Evolutionary conservation across 495 filamentous ascomycete genomes (phyloP).

Genomic region (Penicillium canescens): DNA sequence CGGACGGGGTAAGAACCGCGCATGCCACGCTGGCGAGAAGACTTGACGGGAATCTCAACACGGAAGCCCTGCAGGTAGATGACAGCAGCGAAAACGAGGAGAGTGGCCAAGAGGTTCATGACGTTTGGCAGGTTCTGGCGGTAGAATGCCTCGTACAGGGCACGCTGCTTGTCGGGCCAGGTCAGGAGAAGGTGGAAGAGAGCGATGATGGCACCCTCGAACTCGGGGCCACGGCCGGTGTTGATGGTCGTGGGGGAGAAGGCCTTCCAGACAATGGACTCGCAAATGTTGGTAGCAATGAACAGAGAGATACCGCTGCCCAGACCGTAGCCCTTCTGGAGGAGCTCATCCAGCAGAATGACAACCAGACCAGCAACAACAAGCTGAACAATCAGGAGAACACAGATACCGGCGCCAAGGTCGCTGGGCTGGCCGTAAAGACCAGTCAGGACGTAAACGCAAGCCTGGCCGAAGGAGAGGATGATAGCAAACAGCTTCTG

Average conservation of each 20-base stretch:
- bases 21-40: slow-evolving; percentile 96
- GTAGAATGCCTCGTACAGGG: slow-evolving; percentile 97
- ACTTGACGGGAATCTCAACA: slow-evolving; percentile 99
- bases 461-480: slow-evolving; percentile 93
- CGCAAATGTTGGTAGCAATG: slow-evolving; percentile 99
- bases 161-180: slow-evolving; percentile 97
- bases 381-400: slow-evolving; percentile 94
- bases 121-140: slow-evolving; percentile 99
- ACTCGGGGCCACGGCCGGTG: slow-evolving; percentile 97
- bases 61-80: slow-evolving; percentile 99
- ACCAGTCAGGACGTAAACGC: slow-evolving; percentile 95
- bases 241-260: slow-evolving; percentile 99
- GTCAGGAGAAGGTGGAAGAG: slow-evolving; percentile 98
- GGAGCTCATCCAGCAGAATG: slow-evolving; percentile 97
- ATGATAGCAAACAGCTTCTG: slow-evolving; percentile 99
- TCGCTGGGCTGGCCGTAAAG: slow-evolving; percentile 96
- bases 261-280: slow-evolving; percentile 99
- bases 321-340: slow-evolving; percentile 99
- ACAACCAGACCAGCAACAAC: slow-evolving; percentile 96
- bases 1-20: slow-evolving; percentile 76
- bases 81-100: slow-evolving; percentile 91
- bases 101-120: slow-evolving; percentile 95
- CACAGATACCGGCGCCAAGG: slow-evolving; percentile 95
- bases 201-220: slow-evolving; percentile 98
- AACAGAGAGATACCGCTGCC: slow-evolving; percentile 98